These are phyloP conservation scores for Penicillium sp. DNA, from an alignment of 2,329 filamentous ascomycete genomes.

Conservation along the genomic window DNA sequence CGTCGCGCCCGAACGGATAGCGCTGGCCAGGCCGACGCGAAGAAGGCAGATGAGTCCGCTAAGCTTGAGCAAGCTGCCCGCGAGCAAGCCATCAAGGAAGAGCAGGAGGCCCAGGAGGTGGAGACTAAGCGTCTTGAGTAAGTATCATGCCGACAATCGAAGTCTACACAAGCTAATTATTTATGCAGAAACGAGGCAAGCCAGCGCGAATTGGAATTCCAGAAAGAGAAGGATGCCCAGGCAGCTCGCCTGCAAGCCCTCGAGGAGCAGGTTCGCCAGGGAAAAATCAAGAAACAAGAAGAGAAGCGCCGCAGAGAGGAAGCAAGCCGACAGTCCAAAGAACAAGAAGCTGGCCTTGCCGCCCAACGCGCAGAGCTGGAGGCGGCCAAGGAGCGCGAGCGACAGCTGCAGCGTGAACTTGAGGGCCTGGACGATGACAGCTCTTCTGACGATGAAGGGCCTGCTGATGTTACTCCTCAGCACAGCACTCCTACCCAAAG, in stretches of 20 bases:
- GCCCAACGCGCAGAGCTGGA: slow-evolving; percentile 90
- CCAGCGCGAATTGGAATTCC: slow-evolving; percentile 77
- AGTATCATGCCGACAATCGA: slow-evolving; percentile 46
- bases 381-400: slow-evolving; percentile 83
- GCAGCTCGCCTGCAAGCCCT: slow-evolving; percentile 82
- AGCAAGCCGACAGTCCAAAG: slow-evolving; percentile 79
- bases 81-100: slow-evolving; percentile 57
- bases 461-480: slow-evolving; percentile 66
- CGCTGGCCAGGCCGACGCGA: slow-evolving; percentile 58
- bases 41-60: slow-evolving; percentile 58
- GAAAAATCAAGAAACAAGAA: slow-evolving; percentile 94
- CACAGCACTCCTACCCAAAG: slow-evolving; percentile 61
- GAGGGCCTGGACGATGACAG: slow-evolving; percentile 75
- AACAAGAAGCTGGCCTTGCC: slow-evolving; percentile 81
- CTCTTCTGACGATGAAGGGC: slow-evolving; percentile 79
- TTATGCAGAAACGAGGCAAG: slow-evolving; percentile 67
- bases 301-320: slow-evolving; percentile 93
- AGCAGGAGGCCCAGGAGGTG: slow-evolving; percentile 74
- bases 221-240: slow-evolving; percentile 76
- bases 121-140: slow-evolving; percentile 81
- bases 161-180: slow-evolving; percentile 8
- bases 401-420: slow-evolving; percentile 84
- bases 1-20: slow-evolving; percentile 66
- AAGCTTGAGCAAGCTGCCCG: slow-evolving; percentile 64
- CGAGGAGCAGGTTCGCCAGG: slow-evolving; percentile 89